Conservation (phyloP, 1,139 yeast species). For the Meyerozyma smithsonii region DNA sequence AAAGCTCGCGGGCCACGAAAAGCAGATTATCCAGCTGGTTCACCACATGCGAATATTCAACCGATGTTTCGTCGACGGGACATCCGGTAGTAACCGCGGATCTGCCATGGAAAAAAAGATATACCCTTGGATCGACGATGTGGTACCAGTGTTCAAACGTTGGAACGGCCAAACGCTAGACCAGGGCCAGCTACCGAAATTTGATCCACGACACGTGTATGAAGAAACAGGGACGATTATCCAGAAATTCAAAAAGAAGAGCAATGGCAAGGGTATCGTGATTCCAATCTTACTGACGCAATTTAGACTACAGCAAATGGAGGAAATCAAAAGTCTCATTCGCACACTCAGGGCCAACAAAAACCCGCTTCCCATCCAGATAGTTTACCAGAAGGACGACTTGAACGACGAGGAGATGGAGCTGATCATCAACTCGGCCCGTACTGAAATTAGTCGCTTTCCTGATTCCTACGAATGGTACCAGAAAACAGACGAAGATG, state of each 20-base stretch:
- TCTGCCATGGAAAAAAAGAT: conserved; percentile 7
- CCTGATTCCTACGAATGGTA: conserved; percentile 10
- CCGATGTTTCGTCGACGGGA: conserved; percentile 18
- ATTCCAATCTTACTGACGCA: conserved; percentile 22
- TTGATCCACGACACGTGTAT: conserved; percentile 5
- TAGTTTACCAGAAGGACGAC: conserved; percentile 14
- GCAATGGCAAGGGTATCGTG: conserved; percentile 32
- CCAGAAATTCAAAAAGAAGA: conserved; percentile 10
- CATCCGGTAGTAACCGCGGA: background rate
- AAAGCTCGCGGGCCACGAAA: conserved; percentile 19
- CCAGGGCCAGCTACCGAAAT: conserved; percentile 11
- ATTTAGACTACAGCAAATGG: conserved; percentile 15
- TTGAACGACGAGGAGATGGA: conserved; percentile 17
- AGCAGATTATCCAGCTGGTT: conserved; percentile 17
- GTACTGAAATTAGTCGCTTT: conserved; percentile 12
- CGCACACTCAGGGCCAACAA: conserved; percentile 23
- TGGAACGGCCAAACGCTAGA: conserved; percentile 14
- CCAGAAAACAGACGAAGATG: conserved; percentile 1
- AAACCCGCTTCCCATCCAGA: conserved; percentile 28
- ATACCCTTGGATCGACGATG: conserved; percentile 16
- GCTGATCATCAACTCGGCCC: conserved; percentile 17
- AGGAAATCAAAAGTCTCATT: conserved; percentile 20
- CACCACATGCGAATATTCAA: conserved; percentile 30
- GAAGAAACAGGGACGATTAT: conserved; percentile 12
- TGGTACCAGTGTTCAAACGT: conserved; percentile 13